Evolutionary conservation across 805 yeast species (phyloP).

Genomic region (Helenozyma baotianmanensis): DNA sequence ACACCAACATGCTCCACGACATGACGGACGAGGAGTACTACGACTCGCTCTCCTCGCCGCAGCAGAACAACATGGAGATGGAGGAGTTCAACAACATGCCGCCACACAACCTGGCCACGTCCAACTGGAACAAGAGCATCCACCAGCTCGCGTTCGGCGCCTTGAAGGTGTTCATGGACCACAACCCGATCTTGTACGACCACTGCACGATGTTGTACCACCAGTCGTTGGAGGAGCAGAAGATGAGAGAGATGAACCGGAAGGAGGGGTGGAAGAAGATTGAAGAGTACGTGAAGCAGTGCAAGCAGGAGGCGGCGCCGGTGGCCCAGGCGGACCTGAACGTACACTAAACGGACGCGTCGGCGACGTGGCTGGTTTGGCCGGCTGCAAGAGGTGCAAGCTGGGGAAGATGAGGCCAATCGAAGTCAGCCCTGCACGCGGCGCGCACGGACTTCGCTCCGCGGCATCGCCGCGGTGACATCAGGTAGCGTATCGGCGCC

Average conservation of each 20-base stretch:
- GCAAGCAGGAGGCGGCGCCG: conserved; percentile 7
- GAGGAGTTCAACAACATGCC: conserved; percentile 33
- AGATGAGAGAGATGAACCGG: conserved; percentile 55
- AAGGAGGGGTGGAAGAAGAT: conserved; percentile 68
- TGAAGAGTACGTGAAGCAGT: conserved; percentile 50
- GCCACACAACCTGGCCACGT: conserved; percentile 43
- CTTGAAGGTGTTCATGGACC: conserved; percentile 84
- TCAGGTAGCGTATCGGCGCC: no score
- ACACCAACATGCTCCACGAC: conserved; percentile 22
- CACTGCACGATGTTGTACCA: conserved; percentile 87
- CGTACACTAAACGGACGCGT: conserved; percentile 8
- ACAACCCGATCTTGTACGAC: conserved; percentile 85
- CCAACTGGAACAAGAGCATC: conserved; percentile 92
- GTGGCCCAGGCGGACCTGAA: conserved; percentile 9
- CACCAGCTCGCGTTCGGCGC: conserved; percentile 90
- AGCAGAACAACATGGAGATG: conserved; percentile 26
- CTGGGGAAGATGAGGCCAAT: no score
- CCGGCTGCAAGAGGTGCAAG: no score
- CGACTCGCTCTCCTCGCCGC: conserved; percentile 36
- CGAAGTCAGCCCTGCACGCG: no score
- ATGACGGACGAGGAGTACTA: conserved; percentile 43
- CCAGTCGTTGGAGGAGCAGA: conserved; percentile 71
- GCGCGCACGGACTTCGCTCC: no score
- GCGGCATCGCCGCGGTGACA: no score
- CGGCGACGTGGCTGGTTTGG: no score